A percentile compares a stretch with the other conserved stretches of the same genome.
These are phyloP conservation scores for Lunasporangiospora selenospora DNA, from an alignment of 192 early-diverging fungal species.

Conservation along the genomic window DNA sequence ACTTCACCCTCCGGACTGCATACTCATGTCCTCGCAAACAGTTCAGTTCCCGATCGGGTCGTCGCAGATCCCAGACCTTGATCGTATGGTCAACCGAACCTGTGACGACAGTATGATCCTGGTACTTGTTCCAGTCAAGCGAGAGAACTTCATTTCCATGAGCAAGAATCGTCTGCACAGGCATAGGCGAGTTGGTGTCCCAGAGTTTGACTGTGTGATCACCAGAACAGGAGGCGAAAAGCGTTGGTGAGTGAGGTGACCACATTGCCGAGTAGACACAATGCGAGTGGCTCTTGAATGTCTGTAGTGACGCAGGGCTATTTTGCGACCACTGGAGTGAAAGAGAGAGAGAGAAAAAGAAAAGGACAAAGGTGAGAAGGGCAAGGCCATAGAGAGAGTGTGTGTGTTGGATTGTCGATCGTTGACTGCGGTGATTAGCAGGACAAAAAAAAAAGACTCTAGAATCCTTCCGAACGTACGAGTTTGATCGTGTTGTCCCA, in stretches of 20 bases:
- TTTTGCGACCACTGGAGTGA: conserved; percentile 84
- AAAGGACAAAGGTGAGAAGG: not conserved
- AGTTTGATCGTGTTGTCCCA: conserved; percentile 97
- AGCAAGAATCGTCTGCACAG: conserved; percentile 71
- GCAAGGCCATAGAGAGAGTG: not conserved
- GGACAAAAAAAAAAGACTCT: too few relatives aligned
- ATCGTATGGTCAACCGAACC: conserved; percentile 89
- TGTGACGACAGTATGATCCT: conserved; percentile 82
- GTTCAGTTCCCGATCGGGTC: conserved; percentile 72
- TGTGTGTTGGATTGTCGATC: not conserved
- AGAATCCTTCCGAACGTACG: too few relatives aligned
- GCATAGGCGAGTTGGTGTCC: conserved; percentile 78
- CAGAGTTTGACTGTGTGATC: conserved; percentile 93
- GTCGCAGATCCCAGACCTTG: conserved; percentile 92
- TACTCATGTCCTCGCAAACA: conserved; percentile 90
- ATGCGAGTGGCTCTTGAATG: conserved; percentile 88
- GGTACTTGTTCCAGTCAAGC: conserved; percentile 98
- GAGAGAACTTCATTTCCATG: conserved; percentile 90
- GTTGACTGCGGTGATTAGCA: too few relatives aligned
- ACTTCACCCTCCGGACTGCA: conserved; percentile 91
- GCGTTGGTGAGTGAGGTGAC: conserved; percentile 77
- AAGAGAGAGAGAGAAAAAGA: not conserved
- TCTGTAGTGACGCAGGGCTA: conserved; percentile 74
- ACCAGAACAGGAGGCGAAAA: conserved; percentile 91
- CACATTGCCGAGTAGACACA: conserved; percentile 93